A percentile compares a stretch with the other conserved stretches of the same genome.
phyloP scores from a whole-genome alignment of 202 grass and related monocot genomes.

The Elaeis oleifera region DNA sequence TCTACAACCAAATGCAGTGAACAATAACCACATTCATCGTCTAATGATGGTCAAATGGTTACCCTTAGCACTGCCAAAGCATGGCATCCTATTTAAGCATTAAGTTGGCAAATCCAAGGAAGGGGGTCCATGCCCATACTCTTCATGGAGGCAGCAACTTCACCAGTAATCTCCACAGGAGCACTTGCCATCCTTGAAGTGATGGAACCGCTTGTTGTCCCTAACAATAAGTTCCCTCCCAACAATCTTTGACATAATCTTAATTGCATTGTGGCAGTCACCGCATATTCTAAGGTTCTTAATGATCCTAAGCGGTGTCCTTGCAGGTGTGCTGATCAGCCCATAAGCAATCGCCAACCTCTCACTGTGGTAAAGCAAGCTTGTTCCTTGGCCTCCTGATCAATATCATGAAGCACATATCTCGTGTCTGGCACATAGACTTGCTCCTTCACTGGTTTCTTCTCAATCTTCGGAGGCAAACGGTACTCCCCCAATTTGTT shows the following conservation, averaged over 20 bases:
- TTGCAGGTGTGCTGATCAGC: conserved; percentile 85
- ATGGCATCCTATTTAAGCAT: conserved; percentile 14
- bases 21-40: too few species aligned
- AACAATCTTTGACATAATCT: conserved; percentile 98
- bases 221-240: conserved; percentile 91
- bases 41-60: too few species aligned
- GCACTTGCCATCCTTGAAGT: conserved; percentile 95
- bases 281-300: conserved; percentile 97
- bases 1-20: too few species aligned
- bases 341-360: conserved; percentile 90
- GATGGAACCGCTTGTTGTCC: conserved; percentile 96
- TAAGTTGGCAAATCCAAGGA: conserved; percentile 11
- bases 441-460: conserved; percentile 85
- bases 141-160: conserved; percentile 13
- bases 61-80: too few species aligned
- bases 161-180: conserved; percentile 99
- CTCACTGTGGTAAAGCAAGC: conserved; percentile 89
- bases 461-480: conserved; percentile 78
- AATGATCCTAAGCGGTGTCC: conserved; percentile 86
- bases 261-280: conserved; percentile 98
- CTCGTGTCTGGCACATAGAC: conserved; percentile 89
- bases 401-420: conserved; percentile 96
- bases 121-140: neutral
- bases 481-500: conserved; percentile 82
- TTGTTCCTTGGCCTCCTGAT: conserved; percentile 95